Conservation (phyloP, 495 filamentous ascomycete genomes). For the Podospora sp. region DNA sequence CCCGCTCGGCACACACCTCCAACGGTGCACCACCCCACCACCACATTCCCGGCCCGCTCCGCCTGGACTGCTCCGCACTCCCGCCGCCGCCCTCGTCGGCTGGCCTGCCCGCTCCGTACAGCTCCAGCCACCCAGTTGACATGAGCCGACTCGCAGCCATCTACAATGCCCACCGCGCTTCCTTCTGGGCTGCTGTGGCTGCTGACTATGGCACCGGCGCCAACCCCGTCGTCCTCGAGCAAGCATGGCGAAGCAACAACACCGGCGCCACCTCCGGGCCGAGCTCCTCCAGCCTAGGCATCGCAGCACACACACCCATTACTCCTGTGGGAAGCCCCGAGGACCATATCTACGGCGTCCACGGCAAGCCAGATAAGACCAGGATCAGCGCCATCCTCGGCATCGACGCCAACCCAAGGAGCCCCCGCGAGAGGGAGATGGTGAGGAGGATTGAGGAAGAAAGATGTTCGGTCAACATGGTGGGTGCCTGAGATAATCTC, state of each 20-base stretch:
- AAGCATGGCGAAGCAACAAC: constrained; percentile 62
- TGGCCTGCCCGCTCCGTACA: constrained; percentile 26
- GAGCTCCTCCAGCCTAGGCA: constrained; percentile 20
- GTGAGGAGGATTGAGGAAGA: constrained; percentile 55
- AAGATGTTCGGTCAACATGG: constrained; percentile 28
- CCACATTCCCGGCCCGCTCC: constrained; percentile 38
- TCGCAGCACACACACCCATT: constrained; percentile 45
- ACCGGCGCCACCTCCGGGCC: constrained; percentile 23
- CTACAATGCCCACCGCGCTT: constrained; percentile 67
- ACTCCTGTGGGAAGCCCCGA: constrained; percentile 51
- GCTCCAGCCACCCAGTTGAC: constrained; percentile 55
- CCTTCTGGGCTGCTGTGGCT: constrained; percentile 74
- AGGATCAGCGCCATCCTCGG: constrained; percentile 58
- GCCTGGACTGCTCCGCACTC: constrained; percentile 54
- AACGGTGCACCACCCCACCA: constrained; percentile 26
- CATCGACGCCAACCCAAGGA: constrained; percentile 55
- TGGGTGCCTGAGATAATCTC: constrained; percentile 25
- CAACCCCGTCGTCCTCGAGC: constrained; percentile 65
- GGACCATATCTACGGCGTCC: constrained; percentile 39
- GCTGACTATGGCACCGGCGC: constrained; percentile 67
- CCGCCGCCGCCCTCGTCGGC: constrained; percentile 40
- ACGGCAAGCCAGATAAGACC: constrained; percentile 50
- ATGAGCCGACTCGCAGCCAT: constrained; percentile 66
- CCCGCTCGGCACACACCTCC: constrained; percentile 27
- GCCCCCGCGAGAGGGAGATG: constrained; percentile 57